A percentile compares a stretch with the other conserved stretches of the same genome.
Conservation (phyloP, 2,329 filamentous ascomycete genomes). For the Elsinoe batatas region DNA sequence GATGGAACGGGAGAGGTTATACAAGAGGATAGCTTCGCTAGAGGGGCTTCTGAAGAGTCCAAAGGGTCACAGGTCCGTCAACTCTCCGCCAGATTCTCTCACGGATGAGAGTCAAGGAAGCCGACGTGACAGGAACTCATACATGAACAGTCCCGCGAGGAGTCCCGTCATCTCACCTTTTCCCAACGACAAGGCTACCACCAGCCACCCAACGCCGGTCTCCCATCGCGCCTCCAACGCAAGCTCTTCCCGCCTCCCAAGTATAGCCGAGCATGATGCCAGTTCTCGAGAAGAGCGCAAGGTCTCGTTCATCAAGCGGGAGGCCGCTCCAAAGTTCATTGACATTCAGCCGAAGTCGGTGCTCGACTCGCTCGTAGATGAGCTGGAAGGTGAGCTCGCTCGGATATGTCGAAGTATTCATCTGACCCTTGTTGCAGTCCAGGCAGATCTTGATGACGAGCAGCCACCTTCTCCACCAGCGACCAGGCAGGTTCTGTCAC, state of each 20-base stretch:
- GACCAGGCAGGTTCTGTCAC: slow-evolving; percentile 20
- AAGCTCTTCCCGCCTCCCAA: slow-evolving; percentile 20
- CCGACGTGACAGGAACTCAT: slow-evolving; percentile 12
- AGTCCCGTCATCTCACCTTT: slow-evolving; percentile 26
- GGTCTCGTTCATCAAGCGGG: slow-evolving; percentile 14
- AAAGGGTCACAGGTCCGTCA: slow-evolving; percentile 26
- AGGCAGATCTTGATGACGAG: slow-evolving; percentile 22
- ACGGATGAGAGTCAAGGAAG: background rate
- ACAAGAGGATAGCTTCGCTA: slow-evolving; percentile 26
- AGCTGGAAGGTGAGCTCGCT: background rate
- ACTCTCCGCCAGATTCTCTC: background rate
- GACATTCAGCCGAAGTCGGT: background rate
- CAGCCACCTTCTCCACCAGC: slow-evolving; percentile 22
- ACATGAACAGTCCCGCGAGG: slow-evolving; percentile 24
- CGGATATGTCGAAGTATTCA: background rate
- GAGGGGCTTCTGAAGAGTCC: slow-evolving; percentile 26
- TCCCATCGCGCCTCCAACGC: slow-evolving; percentile 16
- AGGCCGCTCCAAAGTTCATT: slow-evolving; percentile 14
- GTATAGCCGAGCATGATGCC: slow-evolving; percentile 27
- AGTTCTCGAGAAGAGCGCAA: slow-evolving; percentile 18
- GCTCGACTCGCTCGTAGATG: background rate
- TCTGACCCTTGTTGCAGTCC: slow-evolving; percentile 18
- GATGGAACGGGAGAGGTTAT: slow-evolving; percentile 24
- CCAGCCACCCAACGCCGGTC: slow-evolving; percentile 16
- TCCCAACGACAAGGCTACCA: slow-evolving; percentile 12